Evolutionary conservation across 2,329 filamentous ascomycete species (phyloP), one percentile per base, ranked within the genome.

Genomic region (Hymenotorrendiella dingleyae): DNA sequence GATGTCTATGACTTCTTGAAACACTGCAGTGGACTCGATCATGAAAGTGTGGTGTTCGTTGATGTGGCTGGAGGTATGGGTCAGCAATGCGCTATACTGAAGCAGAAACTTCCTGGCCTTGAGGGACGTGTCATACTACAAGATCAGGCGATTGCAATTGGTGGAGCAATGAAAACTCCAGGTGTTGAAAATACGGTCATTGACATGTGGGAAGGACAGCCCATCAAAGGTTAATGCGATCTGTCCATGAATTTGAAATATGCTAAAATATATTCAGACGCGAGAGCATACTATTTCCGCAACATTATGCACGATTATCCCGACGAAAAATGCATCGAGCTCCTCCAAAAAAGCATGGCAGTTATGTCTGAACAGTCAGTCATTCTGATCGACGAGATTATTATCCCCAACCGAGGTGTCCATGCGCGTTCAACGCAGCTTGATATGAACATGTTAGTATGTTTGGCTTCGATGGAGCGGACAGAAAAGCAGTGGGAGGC

Each of bases 351-450:
- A 9, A 50, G 64, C 4, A 47, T 45, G 2, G 48, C 53, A 3
- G 66, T 65, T 2, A 62, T 70, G 56, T 53, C 48, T 1, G 39
- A 50, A 1, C 59, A 63, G 7, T 68, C 65, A 1, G 52, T 58
- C 12, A 58, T 72, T 12, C 43, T 71, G 17, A 63, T 71, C 29
- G 64, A 68, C 43, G 68, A 71, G 21, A 56, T 65, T 21, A 62
- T 69, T 2, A 34, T 71, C 5, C 64, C 66, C 1, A 55, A 67
- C 19, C 50, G 37, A 3, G 59, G 60, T 4, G 62, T 56, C 1
- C 53, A 59, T 20, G 61, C 51, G 50, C 47, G 60, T 38, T 55
- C 61, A 3, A 52, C 62, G 1, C 48, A 54, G 3, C 42, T 62
- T 3, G 67, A 70, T 48, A 21, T 70, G 6, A 58, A 50, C 2